Evolutionary conservation across 1,284 basidiomycete species (phyloP).

Genomic region (Cronartium quercuum): DNA sequence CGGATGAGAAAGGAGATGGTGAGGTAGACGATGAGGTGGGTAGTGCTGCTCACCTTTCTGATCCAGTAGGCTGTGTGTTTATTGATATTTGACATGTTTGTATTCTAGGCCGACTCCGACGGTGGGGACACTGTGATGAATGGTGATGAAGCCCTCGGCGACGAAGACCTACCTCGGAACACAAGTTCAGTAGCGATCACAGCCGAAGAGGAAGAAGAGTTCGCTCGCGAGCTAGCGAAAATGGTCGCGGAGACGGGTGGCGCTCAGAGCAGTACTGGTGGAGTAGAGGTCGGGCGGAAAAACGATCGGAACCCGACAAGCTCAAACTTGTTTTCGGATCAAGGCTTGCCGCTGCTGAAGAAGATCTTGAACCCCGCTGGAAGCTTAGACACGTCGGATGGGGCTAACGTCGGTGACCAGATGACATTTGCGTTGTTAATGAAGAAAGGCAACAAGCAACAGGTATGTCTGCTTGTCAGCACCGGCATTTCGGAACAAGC

Average conservation of each 20-base stretch:
- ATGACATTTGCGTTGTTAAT: slow-evolving; percentile 94
- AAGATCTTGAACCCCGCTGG: slow-evolving; percentile 39
- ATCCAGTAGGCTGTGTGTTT: no score
- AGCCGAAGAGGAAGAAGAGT: slow-evolving; percentile 84
- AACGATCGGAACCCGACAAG: slow-evolving; percentile 64
- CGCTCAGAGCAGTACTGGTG: slow-evolving; percentile 62
- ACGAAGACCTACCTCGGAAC: slow-evolving; percentile 40
- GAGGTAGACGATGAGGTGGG: slow-evolving; percentile 3
- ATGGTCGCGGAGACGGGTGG: slow-evolving; percentile 82
- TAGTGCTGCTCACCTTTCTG: no score
- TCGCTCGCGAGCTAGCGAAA: slow-evolving; percentile 90
- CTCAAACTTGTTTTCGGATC: slow-evolving; percentile 53
- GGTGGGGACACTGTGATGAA: neutral
- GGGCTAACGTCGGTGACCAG: slow-evolving; percentile 48
- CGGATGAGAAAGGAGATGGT: slow-evolving; percentile 5
- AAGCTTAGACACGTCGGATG: slow-evolving; percentile 48
- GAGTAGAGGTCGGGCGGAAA: slow-evolving; percentile 37
- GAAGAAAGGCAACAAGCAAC: slow-evolving; percentile 87
- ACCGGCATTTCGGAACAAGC: neutral
- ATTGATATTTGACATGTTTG: no score
- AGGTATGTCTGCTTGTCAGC: slow-evolving; percentile 55
- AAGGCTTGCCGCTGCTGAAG: slow-evolving; percentile 52
- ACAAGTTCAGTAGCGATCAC: slow-evolving; percentile 46
- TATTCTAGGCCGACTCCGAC: slow-evolving; percentile 26
- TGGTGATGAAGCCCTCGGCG: slow-evolving; percentile 33